Evolutionary conservation across 2,329 filamentous ascomycete species (phyloP), one percentile per base, ranked within the genome.

Genomic region (Ophiostoma sp.): DNA sequence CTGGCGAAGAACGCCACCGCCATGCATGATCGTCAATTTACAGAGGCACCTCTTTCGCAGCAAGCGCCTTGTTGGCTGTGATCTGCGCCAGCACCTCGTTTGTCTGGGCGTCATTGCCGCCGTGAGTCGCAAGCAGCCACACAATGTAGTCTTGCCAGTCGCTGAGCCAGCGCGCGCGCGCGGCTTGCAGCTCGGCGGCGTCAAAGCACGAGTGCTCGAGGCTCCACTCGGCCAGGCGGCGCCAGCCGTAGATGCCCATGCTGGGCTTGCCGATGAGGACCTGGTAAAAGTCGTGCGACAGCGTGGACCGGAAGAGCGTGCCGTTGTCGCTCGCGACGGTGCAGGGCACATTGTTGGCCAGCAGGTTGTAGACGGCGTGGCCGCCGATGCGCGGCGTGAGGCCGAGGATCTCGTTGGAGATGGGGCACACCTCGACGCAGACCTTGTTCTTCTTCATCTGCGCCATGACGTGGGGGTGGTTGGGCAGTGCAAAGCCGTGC

Each of bases 221-320:
- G 74, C 87, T 89, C 87, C 87, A 89, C 73, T 84, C 79, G 20
- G 82, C 81, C 31, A 90, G 82, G 77, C 92, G 89, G 76, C 89
- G 89, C 88, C 90, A 91, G 62, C 90, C 90, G 73, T 86, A 86
- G 0, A 93, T 78, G 23, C 83, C 85, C 84, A 93, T 91, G 71
- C 86, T 83, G 15, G 83, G 81, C 64, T 87, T 87, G 67, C 90
- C 90, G 8, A 90, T 84, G 82, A 93, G 87, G 71, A 89, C 84
- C 76, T 93, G 90, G 76, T 92, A 93, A 76, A 93, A 92, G 76
- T 93, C 90, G 73, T 92, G 89, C 0, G 88, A 89, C 62, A 93
- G 82, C 1, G 87, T 87, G 17, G 90, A 91, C 73, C 88, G 83
- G 77, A 92, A 93, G 0, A 92, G 80, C 0, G 89, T 90, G 7